Evolutionary conservation across 2,329 filamentous ascomycete species (phyloP), one percentile per base, ranked within the genome.

Genomic region (Ceratocystis eucalypticola): DNA sequence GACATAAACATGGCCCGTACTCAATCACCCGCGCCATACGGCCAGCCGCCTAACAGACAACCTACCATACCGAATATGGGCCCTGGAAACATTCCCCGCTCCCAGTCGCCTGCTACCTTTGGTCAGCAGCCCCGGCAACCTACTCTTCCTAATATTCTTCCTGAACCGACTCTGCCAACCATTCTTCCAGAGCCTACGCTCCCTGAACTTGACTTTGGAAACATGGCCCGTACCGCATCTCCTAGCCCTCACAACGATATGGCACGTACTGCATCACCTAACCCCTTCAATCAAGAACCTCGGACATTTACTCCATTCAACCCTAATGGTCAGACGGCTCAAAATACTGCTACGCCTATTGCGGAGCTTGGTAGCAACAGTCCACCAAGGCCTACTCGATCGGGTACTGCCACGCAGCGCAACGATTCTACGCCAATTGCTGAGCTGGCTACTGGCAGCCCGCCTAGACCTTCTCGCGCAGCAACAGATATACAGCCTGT

Each of bases 351-450:
- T 73, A 62, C 75, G 72, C 1, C 15, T 25, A 53, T 75, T 74
- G 12, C 70, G 63, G 0, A 71, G 70, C 5, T 74, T 75, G 68
- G 68, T 71, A 41, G 65, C 37, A 76, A 74, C 67, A 71, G 69
- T 44, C 69, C 71, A 65, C 70, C 50, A 20, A 30, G 62, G 15
- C 71, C 71, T 10, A 69, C 72, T 67, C 70, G 70, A n/a, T 69
- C 70, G 22, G 69, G 68, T 10, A 61, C 64, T 12, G 30, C 20
- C 8, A 55, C 15, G 5, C 15, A 62, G 50, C n/a, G 25, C 3
- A 46, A 15, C 44, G 44, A 20, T 30, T 62, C 46, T 20, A 4
- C 8, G 2, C 3, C 50, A 15, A 28, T 57, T 30, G 25, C 50
- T 15, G 50, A 57, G 22, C 25, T 57, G 15, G 50, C 17, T 28